Conservation (phyloP, 2,329 filamentous ascomycete genomes). For the Passalora sequoiae region DNA sequence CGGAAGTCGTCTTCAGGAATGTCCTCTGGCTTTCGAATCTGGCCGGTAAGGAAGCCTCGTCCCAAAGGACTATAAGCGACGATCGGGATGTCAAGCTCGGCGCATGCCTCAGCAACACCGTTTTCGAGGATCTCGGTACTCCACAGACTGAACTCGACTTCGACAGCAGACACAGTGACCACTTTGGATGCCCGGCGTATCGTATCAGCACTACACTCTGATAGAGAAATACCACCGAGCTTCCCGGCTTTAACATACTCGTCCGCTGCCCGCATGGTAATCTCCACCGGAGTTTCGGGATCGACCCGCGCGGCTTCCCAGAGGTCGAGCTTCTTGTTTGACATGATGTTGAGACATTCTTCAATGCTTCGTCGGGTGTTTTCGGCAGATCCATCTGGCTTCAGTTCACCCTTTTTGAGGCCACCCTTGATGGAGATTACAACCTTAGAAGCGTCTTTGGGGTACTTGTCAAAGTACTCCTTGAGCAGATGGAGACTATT, state of each 20-base stretch:
- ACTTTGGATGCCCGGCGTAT: slow-evolving; percentile 49
- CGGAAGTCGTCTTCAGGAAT: slow-evolving; percentile 50
- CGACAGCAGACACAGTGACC: slow-evolving; percentile 54
- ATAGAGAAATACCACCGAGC: slow-evolving; percentile 44
- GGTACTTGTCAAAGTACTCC: slow-evolving; percentile 49
- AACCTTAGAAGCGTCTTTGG: slow-evolving; percentile 47
- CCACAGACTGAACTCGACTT: slow-evolving; percentile 58
- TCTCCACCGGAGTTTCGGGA: slow-evolving; percentile 41
- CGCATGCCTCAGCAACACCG: slow-evolving; percentile 52
- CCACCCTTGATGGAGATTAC: slow-evolving; percentile 50
- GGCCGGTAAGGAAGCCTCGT: slow-evolving; percentile 53
- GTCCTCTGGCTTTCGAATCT: slow-evolving; percentile 50
- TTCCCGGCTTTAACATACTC: slow-evolving; percentile 37
- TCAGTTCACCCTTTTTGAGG: slow-evolving; percentile 31
- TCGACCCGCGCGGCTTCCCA: slow-evolving; percentile 46
- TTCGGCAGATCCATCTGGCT: slow-evolving; percentile 38
- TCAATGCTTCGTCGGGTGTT: slow-evolving; percentile 43
- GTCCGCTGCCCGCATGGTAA: slow-evolving; percentile 41
- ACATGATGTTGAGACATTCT: slow-evolving; percentile 42
- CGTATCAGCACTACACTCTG: slow-evolving; percentile 42
- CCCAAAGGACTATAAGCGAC: slow-evolving; percentile 70
- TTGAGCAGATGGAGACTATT: slow-evolving; percentile 48
- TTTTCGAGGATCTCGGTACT: slow-evolving; percentile 54
- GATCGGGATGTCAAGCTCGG: slow-evolving; percentile 62
- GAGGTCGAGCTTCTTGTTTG: slow-evolving; percentile 47